phyloP scores from a whole-genome alignment of 1,139 yeast species.

The Groenewaldozyma sp. region DNA sequence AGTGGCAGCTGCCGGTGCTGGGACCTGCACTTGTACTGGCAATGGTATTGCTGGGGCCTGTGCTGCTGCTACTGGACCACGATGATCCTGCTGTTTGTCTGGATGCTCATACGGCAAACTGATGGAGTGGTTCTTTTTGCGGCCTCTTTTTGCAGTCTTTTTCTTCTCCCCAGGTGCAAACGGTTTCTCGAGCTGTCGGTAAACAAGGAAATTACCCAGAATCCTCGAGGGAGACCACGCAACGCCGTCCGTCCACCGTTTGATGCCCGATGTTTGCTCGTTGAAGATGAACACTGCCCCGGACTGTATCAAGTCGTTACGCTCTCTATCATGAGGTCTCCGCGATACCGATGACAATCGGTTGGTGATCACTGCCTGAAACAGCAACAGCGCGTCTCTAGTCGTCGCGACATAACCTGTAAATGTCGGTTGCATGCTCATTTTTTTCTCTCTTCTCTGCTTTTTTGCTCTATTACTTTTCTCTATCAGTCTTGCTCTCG shows the following conservation, averaged over 20 bases:
- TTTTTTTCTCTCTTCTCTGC: too few species aligned
- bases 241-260: conserved; percentile 91
- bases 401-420: conserved; percentile 74
- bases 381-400: conserved; percentile 71
- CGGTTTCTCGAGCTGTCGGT: conserved; percentile 63
- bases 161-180: conserved; percentile 36
- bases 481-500: too few species aligned
- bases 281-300: conserved; percentile 81
- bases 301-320: conserved; percentile 53
- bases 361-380: conserved; percentile 65
- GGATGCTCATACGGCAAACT: conserved; percentile 1
- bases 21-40: background rate
- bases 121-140: conserved; percentile 16
- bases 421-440: conserved; percentile 48
- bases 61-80: background rate
- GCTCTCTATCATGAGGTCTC: conserved; percentile 75
- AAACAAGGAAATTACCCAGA: conserved; percentile 71
- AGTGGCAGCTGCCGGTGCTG: background rate
- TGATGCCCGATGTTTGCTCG: conserved; percentile 74
- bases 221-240: conserved; percentile 90
- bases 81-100: background rate
- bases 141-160: conserved; percentile 25
- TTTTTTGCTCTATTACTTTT: too few species aligned
- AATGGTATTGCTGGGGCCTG: background rate
- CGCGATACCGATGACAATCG: conserved; percentile 58